phyloP scores from a whole-genome alignment of 1,139 yeast genomes.

The Pichia sp. region DNA sequence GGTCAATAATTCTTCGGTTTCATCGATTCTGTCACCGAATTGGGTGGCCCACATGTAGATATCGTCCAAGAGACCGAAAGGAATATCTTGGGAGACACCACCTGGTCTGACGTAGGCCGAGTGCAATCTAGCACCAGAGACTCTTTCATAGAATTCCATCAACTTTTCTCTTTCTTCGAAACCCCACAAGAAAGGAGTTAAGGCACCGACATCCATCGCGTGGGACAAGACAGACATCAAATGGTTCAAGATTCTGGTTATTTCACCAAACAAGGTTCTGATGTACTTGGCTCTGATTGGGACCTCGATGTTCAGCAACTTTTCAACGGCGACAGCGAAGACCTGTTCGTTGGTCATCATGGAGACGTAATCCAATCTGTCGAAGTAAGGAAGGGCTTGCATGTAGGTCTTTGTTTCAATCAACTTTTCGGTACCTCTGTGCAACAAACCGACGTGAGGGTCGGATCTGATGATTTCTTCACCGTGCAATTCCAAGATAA shows the following conservation, averaged over 20 bases:
- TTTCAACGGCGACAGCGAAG: constrained; percentile 80
- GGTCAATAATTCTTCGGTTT: constrained; percentile 82
- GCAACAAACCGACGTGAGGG: constrained; percentile 84
- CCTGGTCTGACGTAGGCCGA: constrained; percentile 89
- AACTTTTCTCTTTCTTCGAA: constrained; percentile 90
- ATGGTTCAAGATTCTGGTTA: constrained; percentile 80
- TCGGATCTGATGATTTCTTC: constrained; percentile 85
- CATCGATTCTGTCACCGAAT: constrained; percentile 90
- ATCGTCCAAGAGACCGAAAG: constrained; percentile 81
- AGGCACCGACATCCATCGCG: constrained; percentile 94
- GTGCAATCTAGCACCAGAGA: constrained; percentile 86
- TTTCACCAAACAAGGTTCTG: constrained; percentile 82
- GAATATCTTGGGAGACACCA: constrained; percentile 86
- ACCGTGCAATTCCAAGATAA: constrained; percentile 81
- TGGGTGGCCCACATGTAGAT: constrained; percentile 96
- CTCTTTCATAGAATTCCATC: constrained; percentile 92
- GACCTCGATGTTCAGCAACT: constrained; percentile 77
- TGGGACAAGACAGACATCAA: constrained; percentile 84
- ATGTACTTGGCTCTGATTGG: constrained; percentile 83
- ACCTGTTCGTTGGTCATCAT: constrained; percentile 94
- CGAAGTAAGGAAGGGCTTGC: constrained; percentile 87
- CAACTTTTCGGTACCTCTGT: constrained; percentile 85
- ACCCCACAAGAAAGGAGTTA: constrained; percentile 93
- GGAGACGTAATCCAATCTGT: constrained; percentile 81
- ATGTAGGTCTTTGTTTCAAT: constrained; percentile 79